phyloP scores from a whole-genome alignment of 352 stramenopile species.

The Blastocystis sp. region DNA sequence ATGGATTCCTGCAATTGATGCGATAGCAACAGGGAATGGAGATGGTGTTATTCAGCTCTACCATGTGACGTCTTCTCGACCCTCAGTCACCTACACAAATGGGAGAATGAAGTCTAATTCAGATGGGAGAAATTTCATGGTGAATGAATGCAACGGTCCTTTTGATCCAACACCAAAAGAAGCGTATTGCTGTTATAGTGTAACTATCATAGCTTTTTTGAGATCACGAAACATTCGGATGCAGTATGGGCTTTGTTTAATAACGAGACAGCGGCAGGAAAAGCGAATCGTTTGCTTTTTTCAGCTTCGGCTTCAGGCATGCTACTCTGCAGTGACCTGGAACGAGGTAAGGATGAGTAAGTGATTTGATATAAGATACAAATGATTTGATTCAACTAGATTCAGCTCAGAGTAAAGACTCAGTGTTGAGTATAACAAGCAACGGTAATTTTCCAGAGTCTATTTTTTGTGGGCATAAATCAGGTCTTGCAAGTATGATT shows the following conservation, averaged over 20 bases:
- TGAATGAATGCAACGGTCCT: neutral
- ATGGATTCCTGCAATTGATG: neutral
- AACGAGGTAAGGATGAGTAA: neutral
- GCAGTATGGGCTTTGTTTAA: slow-evolving; percentile 44
- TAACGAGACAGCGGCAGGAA: neutral
- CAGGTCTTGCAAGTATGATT: neutral
- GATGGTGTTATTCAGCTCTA: neutral
- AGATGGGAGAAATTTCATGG: neutral
- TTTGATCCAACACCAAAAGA: neutral
- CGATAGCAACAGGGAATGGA: neutral
- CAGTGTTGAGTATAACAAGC: neutral
- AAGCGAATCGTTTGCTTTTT: neutral
- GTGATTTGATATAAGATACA: neutral
- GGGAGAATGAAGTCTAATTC: neutral
- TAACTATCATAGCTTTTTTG: neutral
- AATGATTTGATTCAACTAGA: neutral
- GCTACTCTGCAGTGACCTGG: neutral
- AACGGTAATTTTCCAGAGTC: neutral
- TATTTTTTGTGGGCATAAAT: slow-evolving; percentile 9
- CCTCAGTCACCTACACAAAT: neutral
- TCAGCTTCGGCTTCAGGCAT: slow-evolving; percentile 9
- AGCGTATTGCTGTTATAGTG: neutral
- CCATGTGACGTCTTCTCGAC: neutral
- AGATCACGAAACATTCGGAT: neutral
- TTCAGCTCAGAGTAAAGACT: neutral